Percentiles rank a stretch among this genome's conserved stretches.
These are phyloP conservation scores for Ceratobasidium theobromae DNA, from an alignment of 1,284 basidiomycete genomes.

Conservation along the genomic window DNA sequence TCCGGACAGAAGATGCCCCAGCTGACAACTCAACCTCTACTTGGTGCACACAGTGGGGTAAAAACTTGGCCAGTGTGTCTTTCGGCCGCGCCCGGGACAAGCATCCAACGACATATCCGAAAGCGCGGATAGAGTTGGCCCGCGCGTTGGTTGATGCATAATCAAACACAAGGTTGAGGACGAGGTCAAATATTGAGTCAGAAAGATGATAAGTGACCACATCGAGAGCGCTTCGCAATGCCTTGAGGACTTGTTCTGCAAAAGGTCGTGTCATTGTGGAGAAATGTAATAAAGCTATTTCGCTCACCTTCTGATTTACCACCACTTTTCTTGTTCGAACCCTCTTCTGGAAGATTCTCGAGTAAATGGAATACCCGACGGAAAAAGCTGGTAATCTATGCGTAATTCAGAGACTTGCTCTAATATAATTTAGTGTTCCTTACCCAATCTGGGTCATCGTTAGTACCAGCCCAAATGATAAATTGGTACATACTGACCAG, in stretches of 20 bases:
- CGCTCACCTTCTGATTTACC: slow-evolving; percentile 45
- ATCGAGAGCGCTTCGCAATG: slow-evolving; percentile 81
- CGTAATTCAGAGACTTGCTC: slow-evolving; percentile 48
- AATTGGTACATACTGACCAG: slow-evolving; percentile 51
- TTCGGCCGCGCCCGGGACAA: slow-evolving; percentile 79
- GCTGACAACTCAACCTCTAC: slow-evolving; percentile 86
- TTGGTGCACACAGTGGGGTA: slow-evolving; percentile 77
- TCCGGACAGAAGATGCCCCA: slow-evolving; percentile 89
- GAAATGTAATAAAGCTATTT: background rate
- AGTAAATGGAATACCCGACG: slow-evolving; percentile 84
- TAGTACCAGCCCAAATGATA: slow-evolving; percentile 29
- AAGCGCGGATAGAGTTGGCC: slow-evolving; percentile 85
- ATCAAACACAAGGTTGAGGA: slow-evolving; percentile 81
- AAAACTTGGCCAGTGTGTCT: slow-evolving; percentile 76
- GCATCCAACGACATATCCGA: slow-evolving; percentile 86
- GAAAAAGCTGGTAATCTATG: slow-evolving; percentile 89
- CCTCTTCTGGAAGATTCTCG: slow-evolving; percentile 93
- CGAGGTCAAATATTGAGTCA: slow-evolving; percentile 82
- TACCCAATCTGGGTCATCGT: slow-evolving; percentile 4
- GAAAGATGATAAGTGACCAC: slow-evolving; percentile 87
- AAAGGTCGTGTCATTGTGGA: slow-evolving; percentile 40
- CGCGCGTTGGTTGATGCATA: slow-evolving; percentile 86
- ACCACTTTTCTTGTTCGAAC: slow-evolving; percentile 52
- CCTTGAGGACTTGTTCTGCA: slow-evolving; percentile 77
- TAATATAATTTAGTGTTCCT: background rate